Evolutionary conservation across 2,329 filamentous ascomycete species (phyloP), one percentile per base, ranked within the genome.

Genomic region (Aspergillus bombycis): DNA sequence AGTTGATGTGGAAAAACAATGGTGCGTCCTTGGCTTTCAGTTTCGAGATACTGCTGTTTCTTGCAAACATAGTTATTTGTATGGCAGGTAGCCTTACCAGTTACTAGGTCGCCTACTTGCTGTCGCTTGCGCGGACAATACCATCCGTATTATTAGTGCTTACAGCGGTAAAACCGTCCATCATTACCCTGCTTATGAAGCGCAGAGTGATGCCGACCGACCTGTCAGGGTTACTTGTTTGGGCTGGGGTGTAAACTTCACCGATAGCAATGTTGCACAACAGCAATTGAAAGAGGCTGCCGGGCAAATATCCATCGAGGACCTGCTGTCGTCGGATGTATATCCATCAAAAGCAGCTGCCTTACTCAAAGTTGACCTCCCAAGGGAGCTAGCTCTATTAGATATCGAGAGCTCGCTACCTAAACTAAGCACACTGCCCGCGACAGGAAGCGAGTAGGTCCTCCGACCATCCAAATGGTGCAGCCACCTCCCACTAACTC

Each of bases 161-260:
- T 93, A 95, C 75, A 94, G 88, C 70, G 91, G 89, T 76, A 96
- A 94, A 78, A 87, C 90, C 14, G 88, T 93, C 23, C 91, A 95
- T 75, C 87, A 91, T 71, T 89, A 92, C 71, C 71, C 77, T 69
- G 71, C 70, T 6, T 70, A 72, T 43, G 65, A 71, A 52, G 61
- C 58, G 10, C 67, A 67, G 12, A 64, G 60, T 30, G 70, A 68
- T 19, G 60, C 36, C 11, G 38, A 59, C 8, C 67, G 62, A 46
- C 30, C 57, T 28, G 62, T 70, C 26, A 75, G 72, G 46, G 75
- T 85, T 14, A 80, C 76, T 28, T 85, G 81, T 66, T 72, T 86
- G 30, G 84, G 83, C 38, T 87, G 85, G 85, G 83, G 81, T 1
- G 71, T 83, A 48, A 86, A 86, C 65, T 84, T 86, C 64, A 84